Evolutionary conservation across 2,329 filamentous ascomycete genomes (phyloP), one percentile per base, ranked within the genome.

Genomic region (Colletotrichum lentis): DNA sequence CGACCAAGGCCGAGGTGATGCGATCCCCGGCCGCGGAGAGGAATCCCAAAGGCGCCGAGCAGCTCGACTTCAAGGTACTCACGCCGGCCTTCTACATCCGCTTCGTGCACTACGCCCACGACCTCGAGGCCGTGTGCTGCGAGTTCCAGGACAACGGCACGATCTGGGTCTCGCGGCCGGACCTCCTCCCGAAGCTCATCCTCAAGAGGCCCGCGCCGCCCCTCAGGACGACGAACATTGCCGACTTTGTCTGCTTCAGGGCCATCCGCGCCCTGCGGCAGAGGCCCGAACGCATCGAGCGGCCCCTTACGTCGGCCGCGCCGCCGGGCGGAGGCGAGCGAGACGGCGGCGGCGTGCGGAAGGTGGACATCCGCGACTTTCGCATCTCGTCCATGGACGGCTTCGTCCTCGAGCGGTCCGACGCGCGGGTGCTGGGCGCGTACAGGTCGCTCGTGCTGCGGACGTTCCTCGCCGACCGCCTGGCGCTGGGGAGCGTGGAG

Each of bases 51-150:
- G 46, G 61, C 2, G 67, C 69, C 3, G 77, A 82, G 24, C 76
- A 82, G 0, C 58, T 91, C 6, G 84, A 86, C 50, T 78, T 92
- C 55, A 84, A 83, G 61, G 79, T 92, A 5, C 76, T 90, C 22
- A 90, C 87, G 0, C 90, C 90, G 0, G 81, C 79, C 0, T 93
- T 93, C 73, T 93, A 93, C 78, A 83, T 85, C 14, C 84, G 89
- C 35, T 88, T 92, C 55, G 81, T 88, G 0, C 83, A 86, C 70
- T 91, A 92, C 73, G 80, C 85, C 0, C 83, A 90, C 73, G 85
- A 87, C 24, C 81, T 86, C 20, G 86, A 90, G 71, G 88, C 87
- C 0, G 79, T 91, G 37, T 86, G 88, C 63, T 82, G 83, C 67
- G 88, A 91, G 73, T 74, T 86, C 73, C 76, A 85, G 52, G 87